Percentiles rank a stretch among this genome's conserved stretches.
These are phyloP conservation scores for Pseudocercospora vitis DNA, from an alignment of 2,329 filamentous ascomycete species.

Conservation along the genomic window DNA sequence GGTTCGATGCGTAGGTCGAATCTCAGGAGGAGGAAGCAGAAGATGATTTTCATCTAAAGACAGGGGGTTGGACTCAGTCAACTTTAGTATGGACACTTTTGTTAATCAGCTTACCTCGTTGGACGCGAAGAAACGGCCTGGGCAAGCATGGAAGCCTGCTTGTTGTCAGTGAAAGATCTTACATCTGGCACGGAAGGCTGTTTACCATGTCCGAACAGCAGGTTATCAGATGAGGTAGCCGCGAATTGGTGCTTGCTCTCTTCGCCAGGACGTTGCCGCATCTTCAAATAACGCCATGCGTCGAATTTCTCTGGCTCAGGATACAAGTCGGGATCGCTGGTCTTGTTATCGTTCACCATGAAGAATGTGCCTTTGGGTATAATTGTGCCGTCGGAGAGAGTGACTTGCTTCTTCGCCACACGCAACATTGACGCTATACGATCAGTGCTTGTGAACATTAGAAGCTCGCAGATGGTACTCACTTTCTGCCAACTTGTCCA, in stretches of 20 bases:
- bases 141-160: neutral
- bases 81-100: neutral
- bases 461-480: no score
- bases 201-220: slow-evolving; percentile 36
- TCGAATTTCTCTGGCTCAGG: slow-evolving; percentile 27
- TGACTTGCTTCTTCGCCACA: slow-evolving; percentile 6
- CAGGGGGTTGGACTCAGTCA: neutral
- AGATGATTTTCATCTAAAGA: slow-evolving; percentile 34
- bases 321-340: slow-evolving; percentile 8
- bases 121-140: slow-evolving; percentile 37
- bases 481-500: neutral
- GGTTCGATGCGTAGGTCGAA: slow-evolving; percentile 31
- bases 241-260: slow-evolving; percentile 29
- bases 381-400: slow-evolving; percentile 33
- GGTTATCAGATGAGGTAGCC: slow-evolving; percentile 23
- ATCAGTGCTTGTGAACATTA: no score
- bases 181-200: slow-evolving; percentile 25
- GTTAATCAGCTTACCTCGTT: slow-evolving; percentile 24
- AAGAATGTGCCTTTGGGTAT: slow-evolving; percentile 28
- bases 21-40: slow-evolving; percentile 37
- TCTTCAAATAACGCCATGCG: slow-evolving; percentile 26
- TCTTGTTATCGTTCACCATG: slow-evolving; percentile 16
- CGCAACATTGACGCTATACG: slow-evolving; percentile 1
- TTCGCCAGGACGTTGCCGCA: slow-evolving; percentile 26
- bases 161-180: neutral